Base-by-base conservation (phyloP, 2,329 filamentous ascomycete species). In the Rhynchosporium secalis region DNA sequence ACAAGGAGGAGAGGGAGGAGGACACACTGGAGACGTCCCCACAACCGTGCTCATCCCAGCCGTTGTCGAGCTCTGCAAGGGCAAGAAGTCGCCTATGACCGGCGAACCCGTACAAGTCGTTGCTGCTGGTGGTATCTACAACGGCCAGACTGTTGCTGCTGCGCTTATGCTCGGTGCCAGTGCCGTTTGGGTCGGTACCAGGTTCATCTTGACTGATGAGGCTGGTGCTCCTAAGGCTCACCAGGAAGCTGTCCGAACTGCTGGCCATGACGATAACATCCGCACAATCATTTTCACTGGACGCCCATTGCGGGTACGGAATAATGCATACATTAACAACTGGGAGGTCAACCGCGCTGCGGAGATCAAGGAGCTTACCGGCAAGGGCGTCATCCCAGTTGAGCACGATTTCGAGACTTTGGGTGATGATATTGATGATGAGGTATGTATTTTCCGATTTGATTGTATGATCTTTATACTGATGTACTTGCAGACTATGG, bases 251-350 rank as follows among this genome's bases (percentile, higher is more conserved):
- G 95, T 99, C 70, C 86, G 87, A 73, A 97, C 94, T 48, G 86
- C 95, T 58, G 86, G 90, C 70, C 96, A 95, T 76, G 92, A 98
- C 78, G 95, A 99, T 79, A 99, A 96, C 74, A 81, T 98, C 76
- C 90, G 92, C 75, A 99, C 95, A 56, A 91, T 98, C 77, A 99
- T 99, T 80, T 99, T 98, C 85, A 99, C 95, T 62, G 95, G 95
- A 61, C 91, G 95, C 62, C 95, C 95, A 41, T 83, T 99, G 75
- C 91, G 95, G 70, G 95, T 99, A 63, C 89, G 93, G 76, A 95
- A 86, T 75, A 99, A 98, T 81, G 78, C 89, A 6, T 99, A 99
- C 79, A 98, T 99, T 74, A 77, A 86, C 74, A 91, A 96, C 83
- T 99, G 95, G 95, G 94, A 99, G 80, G 88, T 89, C 72, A 95